These are phyloP conservation scores for Candida piceae DNA, from an alignment of 805 yeast genomes.

Conservation along the genomic window DNA sequence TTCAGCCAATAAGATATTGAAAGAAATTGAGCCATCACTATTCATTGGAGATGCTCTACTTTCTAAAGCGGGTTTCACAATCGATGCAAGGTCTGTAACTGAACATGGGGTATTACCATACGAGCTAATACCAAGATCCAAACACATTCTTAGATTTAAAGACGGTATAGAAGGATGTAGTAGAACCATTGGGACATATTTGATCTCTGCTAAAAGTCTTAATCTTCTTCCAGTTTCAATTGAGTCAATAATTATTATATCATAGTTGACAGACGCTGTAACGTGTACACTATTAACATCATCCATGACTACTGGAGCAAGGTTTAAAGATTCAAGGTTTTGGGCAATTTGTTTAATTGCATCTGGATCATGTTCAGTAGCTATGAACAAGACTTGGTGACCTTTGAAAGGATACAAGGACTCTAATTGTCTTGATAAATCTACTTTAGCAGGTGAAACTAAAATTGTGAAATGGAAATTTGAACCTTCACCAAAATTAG, in stretches of 20 bases:
- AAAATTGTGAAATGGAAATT: slow-evolving; percentile 77
- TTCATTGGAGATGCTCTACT: slow-evolving; percentile 75
- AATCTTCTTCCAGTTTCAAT: slow-evolving; percentile 68
- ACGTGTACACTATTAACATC: slow-evolving; percentile 54
- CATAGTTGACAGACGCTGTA: slow-evolving; percentile 56
- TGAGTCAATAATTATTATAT: slow-evolving; percentile 78
- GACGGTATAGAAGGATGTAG: slow-evolving; percentile 72
- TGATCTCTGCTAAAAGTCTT: slow-evolving; percentile 67
- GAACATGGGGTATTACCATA: slow-evolving; percentile 89
- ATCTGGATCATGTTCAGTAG: slow-evolving; percentile 52
- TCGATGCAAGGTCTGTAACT: slow-evolving; percentile 73
- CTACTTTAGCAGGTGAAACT: slow-evolving; percentile 66
- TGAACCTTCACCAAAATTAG: slow-evolving; percentile 75
- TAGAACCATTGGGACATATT: slow-evolving; percentile 79
- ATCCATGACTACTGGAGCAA: slow-evolving; percentile 54
- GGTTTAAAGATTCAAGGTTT: slow-evolving; percentile 48
- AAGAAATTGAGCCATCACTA: slow-evolving; percentile 71
- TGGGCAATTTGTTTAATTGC: slow-evolving; percentile 48
- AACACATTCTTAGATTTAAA: slow-evolving; percentile 73
- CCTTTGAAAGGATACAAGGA: slow-evolving; percentile 64
- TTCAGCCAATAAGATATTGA: slow-evolving; percentile 74
- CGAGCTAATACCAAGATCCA: slow-evolving; percentile 81
- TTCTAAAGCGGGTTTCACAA: slow-evolving; percentile 79
- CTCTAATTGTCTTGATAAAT: slow-evolving; percentile 60
- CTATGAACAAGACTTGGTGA: slow-evolving; percentile 66